Percentiles rank a stretch among this genome's conserved stretches.
phyloP scores from a whole-genome alignment of 2,329 filamentous ascomycete species.

The Fusarium graminum region DNA sequence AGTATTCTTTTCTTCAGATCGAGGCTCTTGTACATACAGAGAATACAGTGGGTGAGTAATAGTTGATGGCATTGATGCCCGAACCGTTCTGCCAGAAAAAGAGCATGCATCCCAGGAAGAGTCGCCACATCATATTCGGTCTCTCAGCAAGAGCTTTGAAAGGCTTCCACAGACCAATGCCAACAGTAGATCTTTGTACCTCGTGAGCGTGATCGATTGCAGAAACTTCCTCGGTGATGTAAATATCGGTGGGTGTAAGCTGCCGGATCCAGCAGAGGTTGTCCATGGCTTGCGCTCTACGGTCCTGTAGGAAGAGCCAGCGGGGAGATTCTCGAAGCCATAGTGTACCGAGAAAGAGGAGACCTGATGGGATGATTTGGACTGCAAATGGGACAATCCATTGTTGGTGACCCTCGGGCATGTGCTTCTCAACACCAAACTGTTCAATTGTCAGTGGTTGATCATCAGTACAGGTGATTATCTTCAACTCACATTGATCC shows the following conservation, averaged over 20 bases:
- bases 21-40: not conserved
- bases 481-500: slow-evolving; percentile 15
- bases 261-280: slow-evolving; percentile 69
- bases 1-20: fast-evolving
- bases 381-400: slow-evolving; percentile 67
- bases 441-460: not conserved
- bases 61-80: slow-evolving; percentile 56
- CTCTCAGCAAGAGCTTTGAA: slow-evolving; percentile 37
- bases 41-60: slow-evolving; percentile 45
- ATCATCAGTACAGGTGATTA: fast-evolving
- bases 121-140: slow-evolving; percentile 67
- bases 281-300: slow-evolving; percentile 63
- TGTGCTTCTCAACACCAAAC: slow-evolving; percentile 41
- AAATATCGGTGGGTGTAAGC: slow-evolving; percentile 62
- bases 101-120: slow-evolving; percentile 73
- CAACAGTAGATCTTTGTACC: slow-evolving; percentile 72
- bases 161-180: slow-evolving; percentile 57
- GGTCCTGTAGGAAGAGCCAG: slow-evolving; percentile 69
- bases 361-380: slow-evolving; percentile 67
- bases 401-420: slow-evolving; percentile 37
- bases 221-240: slow-evolving; percentile 41
- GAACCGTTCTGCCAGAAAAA: slow-evolving; percentile 77
- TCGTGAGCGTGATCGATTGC: slow-evolving; percentile 51
- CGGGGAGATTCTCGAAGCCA: slow-evolving; percentile 69
- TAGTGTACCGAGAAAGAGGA: slow-evolving; percentile 62